These are phyloP conservation scores for Russula vinacea DNA, from an alignment of 768 basidiomycete species.

Conservation along the genomic window DNA sequence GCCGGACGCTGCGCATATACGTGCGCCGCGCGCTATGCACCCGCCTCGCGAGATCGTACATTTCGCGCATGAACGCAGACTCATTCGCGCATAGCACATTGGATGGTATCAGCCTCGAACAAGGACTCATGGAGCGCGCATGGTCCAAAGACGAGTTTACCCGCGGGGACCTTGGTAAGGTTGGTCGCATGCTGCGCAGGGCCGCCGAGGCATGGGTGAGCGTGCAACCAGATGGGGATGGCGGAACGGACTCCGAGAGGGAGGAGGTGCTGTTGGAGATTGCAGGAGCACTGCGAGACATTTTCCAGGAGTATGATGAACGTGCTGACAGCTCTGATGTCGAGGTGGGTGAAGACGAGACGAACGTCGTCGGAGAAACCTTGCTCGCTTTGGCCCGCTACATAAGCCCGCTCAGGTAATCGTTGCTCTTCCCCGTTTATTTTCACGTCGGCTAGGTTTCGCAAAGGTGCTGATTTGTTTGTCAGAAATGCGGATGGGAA, in stretches of 20 bases:
- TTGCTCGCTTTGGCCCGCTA: slow-evolving; percentile 58
- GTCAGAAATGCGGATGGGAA: slow-evolving; percentile 47
- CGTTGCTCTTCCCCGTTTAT: slow-evolving; percentile 33
- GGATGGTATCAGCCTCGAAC: slow-evolving; percentile 55
- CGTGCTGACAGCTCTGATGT: slow-evolving; percentile 53
- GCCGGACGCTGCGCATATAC: slow-evolving; percentile 57
- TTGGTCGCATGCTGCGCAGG: slow-evolving; percentile 52
- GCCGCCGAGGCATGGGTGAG: slow-evolving; percentile 61
- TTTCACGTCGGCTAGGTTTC: neutral
- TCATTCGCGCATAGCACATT: slow-evolving; percentile 58
- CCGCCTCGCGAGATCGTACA: slow-evolving; percentile 65
- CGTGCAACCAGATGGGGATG: slow-evolving; percentile 32
- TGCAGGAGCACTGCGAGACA: slow-evolving; percentile 65
- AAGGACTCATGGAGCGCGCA: slow-evolving; percentile 65
- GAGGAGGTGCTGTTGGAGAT: slow-evolving; percentile 60
- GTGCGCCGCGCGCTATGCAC: slow-evolving; percentile 59
- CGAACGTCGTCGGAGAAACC: slow-evolving; percentile 58
- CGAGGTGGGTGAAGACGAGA: slow-evolving; percentile 59
- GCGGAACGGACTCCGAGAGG: slow-evolving; percentile 30
- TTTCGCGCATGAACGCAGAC: slow-evolving; percentile 50
- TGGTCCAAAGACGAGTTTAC: slow-evolving; percentile 67
- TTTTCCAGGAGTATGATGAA: slow-evolving; percentile 69
- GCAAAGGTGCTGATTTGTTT: slow-evolving; percentile 6
- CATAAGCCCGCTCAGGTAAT: slow-evolving; percentile 54
- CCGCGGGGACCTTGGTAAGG: slow-evolving; percentile 62